phyloP scores from a whole-genome alignment of 2,329 filamentous ascomycete species.

The Fusarium sp. region DNA sequence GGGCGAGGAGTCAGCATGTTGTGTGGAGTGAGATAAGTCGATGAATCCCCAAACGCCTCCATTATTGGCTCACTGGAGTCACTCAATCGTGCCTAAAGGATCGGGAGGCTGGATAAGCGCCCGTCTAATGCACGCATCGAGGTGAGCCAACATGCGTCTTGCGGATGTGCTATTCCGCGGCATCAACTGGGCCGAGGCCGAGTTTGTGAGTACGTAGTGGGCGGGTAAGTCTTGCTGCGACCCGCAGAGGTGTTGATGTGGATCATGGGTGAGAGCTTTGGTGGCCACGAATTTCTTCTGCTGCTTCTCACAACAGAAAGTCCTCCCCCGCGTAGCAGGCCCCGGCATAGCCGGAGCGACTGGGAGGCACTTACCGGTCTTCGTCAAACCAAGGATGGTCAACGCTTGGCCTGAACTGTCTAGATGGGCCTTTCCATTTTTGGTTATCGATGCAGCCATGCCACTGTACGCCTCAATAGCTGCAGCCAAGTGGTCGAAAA shows the following conservation, averaged over 20 bases:
- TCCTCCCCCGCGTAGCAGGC: not conserved
- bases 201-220: not conserved
- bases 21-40: not conserved
- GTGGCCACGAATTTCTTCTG: not conserved
- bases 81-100: not conserved
- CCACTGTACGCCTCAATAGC: not conserved
- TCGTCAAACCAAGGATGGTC: not conserved
- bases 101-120: not conserved
- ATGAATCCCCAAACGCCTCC: too few species aligned
- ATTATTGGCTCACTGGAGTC: not conserved
- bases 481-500: not conserved
- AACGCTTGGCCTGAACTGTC: not conserved
- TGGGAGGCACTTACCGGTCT: not conserved
- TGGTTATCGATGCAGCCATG: not conserved
- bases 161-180: not conserved
- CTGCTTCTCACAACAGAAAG: not conserved
- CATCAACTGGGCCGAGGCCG: not conserved
- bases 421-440: not conserved
- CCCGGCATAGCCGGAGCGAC: not conserved
- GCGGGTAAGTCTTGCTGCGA: not conserved
- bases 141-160: not conserved
- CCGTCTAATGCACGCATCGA: not conserved
- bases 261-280: not conserved
- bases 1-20: not conserved
- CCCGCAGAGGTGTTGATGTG: not conserved